Conservation (phyloP, 1,284 basidiomycete genomes). For the Naganishia cerealis region DNA sequence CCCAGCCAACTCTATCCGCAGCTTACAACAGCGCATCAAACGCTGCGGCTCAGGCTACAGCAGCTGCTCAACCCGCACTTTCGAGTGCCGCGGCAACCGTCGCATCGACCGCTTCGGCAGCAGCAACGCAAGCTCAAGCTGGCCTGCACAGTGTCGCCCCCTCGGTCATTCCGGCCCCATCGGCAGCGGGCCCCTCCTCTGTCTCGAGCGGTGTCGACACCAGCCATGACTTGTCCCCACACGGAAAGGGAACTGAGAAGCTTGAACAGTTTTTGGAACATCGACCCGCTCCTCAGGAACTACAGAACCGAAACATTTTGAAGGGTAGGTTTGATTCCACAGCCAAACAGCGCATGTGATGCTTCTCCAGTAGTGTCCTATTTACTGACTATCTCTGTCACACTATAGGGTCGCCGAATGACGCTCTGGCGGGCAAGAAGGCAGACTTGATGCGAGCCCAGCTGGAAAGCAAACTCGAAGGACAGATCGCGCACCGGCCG, state of each 20-base stretch:
- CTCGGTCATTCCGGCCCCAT: slow-evolving; percentile 41
- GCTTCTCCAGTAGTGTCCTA: too few species aligned
- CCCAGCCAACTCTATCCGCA: slow-evolving; percentile 1
- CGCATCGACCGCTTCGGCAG: slow-evolving; percentile 29
- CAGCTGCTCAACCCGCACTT: slow-evolving; percentile 35
- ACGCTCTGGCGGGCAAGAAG: slow-evolving; percentile 28
- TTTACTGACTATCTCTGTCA: neutral
- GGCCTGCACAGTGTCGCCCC: slow-evolving; percentile 45
- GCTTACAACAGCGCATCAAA: slow-evolving; percentile 36
- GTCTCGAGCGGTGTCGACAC: slow-evolving; percentile 39
- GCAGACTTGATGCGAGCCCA: slow-evolving; percentile 47
- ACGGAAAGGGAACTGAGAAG: slow-evolving; percentile 48
- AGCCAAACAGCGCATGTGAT: slow-evolving; percentile 33
- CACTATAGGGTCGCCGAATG: slow-evolving; percentile 12
- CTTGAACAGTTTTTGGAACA: slow-evolving; percentile 64
- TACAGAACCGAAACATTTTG: slow-evolving; percentile 72
- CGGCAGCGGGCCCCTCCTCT: slow-evolving; percentile 29
- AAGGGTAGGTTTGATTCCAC: slow-evolving; percentile 58
- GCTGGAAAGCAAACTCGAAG: slow-evolving; percentile 70
- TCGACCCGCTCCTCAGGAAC: slow-evolving; percentile 64
- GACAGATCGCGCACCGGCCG: slow-evolving; percentile 66
- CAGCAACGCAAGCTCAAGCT: slow-evolving; percentile 45
- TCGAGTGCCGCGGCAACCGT: slow-evolving; percentile 2
- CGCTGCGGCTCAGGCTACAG: slow-evolving; percentile 39
- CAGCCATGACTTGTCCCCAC: slow-evolving; percentile 43